These are phyloP conservation scores for Lepidium didymum DNA, from an alignment of 345 rosid genomes.

Conservation along the genomic window DNA sequence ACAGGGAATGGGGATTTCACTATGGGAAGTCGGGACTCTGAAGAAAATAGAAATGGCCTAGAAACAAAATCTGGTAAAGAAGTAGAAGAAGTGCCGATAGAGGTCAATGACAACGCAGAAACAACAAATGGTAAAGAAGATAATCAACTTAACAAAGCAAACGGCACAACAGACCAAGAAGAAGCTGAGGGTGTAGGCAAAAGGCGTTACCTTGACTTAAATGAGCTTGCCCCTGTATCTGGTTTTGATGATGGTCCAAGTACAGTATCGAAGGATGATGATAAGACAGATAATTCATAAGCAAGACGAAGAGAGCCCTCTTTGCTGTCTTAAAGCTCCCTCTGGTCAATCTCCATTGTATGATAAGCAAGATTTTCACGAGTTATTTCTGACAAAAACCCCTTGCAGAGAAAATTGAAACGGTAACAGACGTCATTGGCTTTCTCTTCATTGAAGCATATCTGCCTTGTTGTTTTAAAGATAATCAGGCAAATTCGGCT, in stretches of 20 bases:
- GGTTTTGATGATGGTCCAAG: slow-evolving; percentile 89
- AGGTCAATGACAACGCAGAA: slow-evolving; percentile 21
- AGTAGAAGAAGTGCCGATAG: slow-evolving; percentile 30
- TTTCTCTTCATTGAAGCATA: slow-evolving; percentile 17
- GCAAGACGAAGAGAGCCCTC: slow-evolving; percentile 7
- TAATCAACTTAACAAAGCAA: slow-evolving; percentile 41
- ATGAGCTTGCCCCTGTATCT: slow-evolving; percentile 94
- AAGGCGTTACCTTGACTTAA: slow-evolving; percentile 87
- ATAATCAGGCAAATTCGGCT: slow-evolving; percentile 17
- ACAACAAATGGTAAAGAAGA: slow-evolving; percentile 35
- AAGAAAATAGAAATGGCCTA: slow-evolving; percentile 45
- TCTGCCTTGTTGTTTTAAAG: slow-evolving; percentile 21
- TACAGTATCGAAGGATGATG: slow-evolving; percentile 56
- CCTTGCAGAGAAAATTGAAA: slow-evolving; percentile 9
- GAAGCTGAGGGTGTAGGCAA: slow-evolving; percentile 56
- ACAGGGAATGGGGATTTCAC: slow-evolving; percentile 64
- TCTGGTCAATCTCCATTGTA: slow-evolving; percentile 21
- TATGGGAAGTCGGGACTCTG: slow-evolving; percentile 62
- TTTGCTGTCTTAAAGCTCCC: not conserved
- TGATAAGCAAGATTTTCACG: slow-evolving; percentile 18
- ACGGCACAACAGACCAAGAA: slow-evolving; percentile 50
- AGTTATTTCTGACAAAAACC: slow-evolving; percentile 15
- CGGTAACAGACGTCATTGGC: slow-evolving; percentile 12
- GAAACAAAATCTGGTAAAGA: slow-evolving; percentile 39
- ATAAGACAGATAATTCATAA: slow-evolving; percentile 47